Conservation (phyloP, 2,329 filamentous ascomycete genomes). For the Fusarium brevicatenulatum region DNA sequence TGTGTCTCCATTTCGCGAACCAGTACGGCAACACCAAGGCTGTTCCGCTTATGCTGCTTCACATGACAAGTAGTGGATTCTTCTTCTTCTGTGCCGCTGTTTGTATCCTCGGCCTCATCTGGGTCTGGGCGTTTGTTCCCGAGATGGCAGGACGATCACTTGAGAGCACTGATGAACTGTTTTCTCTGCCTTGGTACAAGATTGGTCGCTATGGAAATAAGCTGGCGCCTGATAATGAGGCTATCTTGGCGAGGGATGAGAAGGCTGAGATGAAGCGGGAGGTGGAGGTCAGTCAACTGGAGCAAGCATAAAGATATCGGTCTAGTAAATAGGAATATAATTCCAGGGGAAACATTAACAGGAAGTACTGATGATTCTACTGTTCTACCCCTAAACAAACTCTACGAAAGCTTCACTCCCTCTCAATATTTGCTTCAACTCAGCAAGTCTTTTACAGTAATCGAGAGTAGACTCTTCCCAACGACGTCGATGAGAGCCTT, state of each 20-base stretch:
- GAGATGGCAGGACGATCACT: constrained; percentile 69
- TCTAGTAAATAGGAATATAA: neutral
- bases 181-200: constrained; percentile 73
- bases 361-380: neutral
- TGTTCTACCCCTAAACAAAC: neutral
- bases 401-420: neutral
- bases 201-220: constrained; percentile 62
- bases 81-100: constrained; percentile 19
- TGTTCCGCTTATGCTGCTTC: constrained; percentile 5
- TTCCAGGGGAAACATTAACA: fast-evolving
- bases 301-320: neutral
- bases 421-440: neutral
- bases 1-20: constrained; percentile 18
- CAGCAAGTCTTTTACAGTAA: neutral
- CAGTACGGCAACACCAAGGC: constrained; percentile 24
- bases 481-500: neutral
- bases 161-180: constrained; percentile 72
- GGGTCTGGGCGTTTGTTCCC: constrained; percentile 73
- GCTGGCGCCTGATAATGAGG: constrained; percentile 15
- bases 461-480: neutral
- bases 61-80: constrained; percentile 9
- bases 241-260: constrained; percentile 11
- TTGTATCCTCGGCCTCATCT: constrained; percentile 60
- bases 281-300: neutral
- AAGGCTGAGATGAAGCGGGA: constrained; percentile 18